Conservation (phyloP, 2,329 filamentous ascomycete genomes). For the Diaporthe citrichinensis region DNA sequence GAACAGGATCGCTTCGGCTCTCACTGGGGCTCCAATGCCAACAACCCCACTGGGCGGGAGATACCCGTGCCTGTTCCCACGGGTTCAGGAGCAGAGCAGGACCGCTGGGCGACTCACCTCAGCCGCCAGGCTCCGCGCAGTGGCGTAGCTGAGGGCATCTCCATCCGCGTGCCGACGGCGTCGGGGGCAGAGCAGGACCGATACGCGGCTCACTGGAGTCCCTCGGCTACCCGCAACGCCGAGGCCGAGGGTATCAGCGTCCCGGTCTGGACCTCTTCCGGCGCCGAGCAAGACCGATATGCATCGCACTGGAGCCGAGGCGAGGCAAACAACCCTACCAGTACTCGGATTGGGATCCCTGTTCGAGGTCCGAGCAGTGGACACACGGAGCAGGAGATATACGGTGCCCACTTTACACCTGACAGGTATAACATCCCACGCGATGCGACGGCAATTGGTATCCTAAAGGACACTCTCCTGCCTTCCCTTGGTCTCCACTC, state of each 20-base stretch:
- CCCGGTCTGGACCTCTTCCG: conserved; percentile 41
- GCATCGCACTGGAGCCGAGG: conserved; percentile 39
- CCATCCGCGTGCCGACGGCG: conserved; percentile 31
- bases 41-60: conserved; percentile 22
- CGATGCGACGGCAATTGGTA: conserved; percentile 55
- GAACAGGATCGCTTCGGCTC: conserved; percentile 41
- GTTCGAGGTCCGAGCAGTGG: conserved; percentile 35
- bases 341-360: conserved; percentile 31
- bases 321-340: conserved; percentile 41
- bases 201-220: conserved; percentile 37
- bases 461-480: conserved; percentile 66
- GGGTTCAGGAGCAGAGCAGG: conserved; percentile 44
- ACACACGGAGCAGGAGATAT: conserved; percentile 37
- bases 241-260: conserved; percentile 43
- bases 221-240: conserved; percentile 37
- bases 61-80: conserved; percentile 30
- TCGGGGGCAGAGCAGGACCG: conserved; percentile 41
- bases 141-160: conserved; percentile 25
- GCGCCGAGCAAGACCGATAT: conserved; percentile 44
- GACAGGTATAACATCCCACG: conserved; percentile 37
- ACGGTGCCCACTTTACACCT: conserved; percentile 39
- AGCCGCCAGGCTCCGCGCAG: conserved; percentile 41
- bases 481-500: conserved; percentile 69
- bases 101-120: conserved; percentile 44
- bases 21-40: conserved; percentile 35